Conservation (phyloP, 441 rosid species). For the Melastoma candidum region DNA sequence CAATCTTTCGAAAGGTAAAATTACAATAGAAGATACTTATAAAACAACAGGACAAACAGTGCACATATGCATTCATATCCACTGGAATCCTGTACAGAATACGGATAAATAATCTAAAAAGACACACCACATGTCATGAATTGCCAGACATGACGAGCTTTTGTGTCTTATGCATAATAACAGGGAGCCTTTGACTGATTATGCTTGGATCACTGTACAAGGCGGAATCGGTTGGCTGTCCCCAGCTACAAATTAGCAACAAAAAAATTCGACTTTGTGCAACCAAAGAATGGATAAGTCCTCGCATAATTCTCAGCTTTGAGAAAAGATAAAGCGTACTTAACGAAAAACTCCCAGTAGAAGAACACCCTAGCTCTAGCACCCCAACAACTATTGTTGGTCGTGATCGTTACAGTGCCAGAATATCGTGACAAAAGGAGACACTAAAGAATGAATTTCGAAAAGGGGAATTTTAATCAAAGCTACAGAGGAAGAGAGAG, state of each 20-base stretch:
- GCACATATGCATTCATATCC: no score
- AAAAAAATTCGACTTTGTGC: constrained; percentile 6
- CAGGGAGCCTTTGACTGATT: constrained; percentile 79
- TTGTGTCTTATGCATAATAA: constrained; percentile 55
- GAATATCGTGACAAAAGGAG: background rate
- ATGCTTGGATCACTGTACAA: constrained; percentile 73
- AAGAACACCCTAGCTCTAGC: no score
- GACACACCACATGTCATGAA: constrained; percentile 1
- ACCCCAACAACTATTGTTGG: no score
- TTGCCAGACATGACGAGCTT: constrained; percentile 50
- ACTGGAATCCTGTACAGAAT: no score
- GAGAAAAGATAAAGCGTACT: no score
- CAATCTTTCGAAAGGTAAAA: no score
- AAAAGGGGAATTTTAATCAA: background rate
- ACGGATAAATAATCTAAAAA: no score
- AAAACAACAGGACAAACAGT: no score
- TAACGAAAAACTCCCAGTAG: no score
- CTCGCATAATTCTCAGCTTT: background rate
- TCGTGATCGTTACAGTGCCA: no score
- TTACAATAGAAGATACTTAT: no score
- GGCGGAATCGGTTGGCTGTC: constrained; percentile 66
- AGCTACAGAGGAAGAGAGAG: constrained; percentile 2
- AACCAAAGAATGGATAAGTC: background rate
- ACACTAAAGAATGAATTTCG: background rate
- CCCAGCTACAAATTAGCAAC: constrained; percentile 52